phyloP scores from a whole-genome alignment of 805 yeast species.

The Lipomyces chichibuensis region DNA sequence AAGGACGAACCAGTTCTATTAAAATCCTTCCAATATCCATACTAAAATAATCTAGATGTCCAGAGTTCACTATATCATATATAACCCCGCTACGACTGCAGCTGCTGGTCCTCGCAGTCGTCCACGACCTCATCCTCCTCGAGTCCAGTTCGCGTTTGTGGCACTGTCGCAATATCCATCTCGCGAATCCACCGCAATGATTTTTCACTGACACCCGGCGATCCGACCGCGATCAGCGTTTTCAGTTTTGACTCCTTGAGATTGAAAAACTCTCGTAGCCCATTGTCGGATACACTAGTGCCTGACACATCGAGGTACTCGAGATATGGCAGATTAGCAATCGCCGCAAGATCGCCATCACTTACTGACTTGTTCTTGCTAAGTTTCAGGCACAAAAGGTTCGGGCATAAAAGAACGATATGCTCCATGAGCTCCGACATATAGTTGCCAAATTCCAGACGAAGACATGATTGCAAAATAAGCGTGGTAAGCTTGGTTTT shows the following conservation, averaged over 20 bases:
- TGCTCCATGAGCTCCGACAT: constrained; percentile 28
- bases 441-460: constrained; percentile 24
- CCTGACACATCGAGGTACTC: constrained; percentile 23
- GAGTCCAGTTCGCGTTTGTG: not conserved
- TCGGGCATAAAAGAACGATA: constrained; percentile 19
- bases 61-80: no score
- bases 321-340: constrained; percentile 13
- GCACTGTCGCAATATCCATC: not conserved
- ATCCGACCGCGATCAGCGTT: constrained; percentile 16
- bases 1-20: no score
- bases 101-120: not conserved
- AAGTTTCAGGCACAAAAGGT: constrained; percentile 16
- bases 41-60: no score
- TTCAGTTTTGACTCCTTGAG: not conserved
- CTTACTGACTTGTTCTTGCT: constrained; percentile 25
- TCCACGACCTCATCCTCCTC: not conserved
- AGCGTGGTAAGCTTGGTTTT: constrained; percentile 8
- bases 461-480: constrained; percentile 14
- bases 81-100: no score
- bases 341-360: constrained; percentile 23
- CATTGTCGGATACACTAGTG: constrained; percentile 23
- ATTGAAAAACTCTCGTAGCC: constrained; percentile 14
- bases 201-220: constrained; percentile 19
- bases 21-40: no score
- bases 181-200: constrained; percentile 12